phyloP scores from a whole-genome alignment of 805 yeast species.

The Saccharomycopsis sp. region DNA sequence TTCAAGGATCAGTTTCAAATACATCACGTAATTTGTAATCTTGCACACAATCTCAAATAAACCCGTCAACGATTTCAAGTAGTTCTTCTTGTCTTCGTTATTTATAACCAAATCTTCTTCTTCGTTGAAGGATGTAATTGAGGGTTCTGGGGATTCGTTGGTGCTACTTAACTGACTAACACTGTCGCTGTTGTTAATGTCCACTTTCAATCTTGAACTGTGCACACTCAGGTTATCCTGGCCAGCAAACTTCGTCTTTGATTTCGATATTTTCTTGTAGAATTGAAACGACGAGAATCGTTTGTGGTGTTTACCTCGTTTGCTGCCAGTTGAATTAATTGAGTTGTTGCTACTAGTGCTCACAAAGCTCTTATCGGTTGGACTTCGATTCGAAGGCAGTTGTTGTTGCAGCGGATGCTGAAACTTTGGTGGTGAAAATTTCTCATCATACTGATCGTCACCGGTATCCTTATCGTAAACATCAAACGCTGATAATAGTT shows the following conservation, averaged over 20 bases:
- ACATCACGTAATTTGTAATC: constrained; percentile 16
- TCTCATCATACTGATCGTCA: background rate
- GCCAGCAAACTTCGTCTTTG: constrained; percentile 1
- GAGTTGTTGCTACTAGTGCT: background rate
- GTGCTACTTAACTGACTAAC: background rate
- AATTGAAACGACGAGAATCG: constrained; percentile 13
- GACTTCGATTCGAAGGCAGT: background rate
- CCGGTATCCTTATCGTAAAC: constrained; percentile 10
- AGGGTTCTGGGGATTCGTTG: background rate
- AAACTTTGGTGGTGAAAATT: background rate
- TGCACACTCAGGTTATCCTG: too few species aligned
- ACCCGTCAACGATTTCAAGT: constrained; percentile 9
- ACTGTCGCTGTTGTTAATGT: background rate
- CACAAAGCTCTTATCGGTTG: background rate
- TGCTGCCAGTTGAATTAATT: background rate
- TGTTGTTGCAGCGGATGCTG: background rate
- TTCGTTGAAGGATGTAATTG: background rate
- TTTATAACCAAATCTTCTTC: background rate
- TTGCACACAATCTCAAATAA: constrained; percentile 13
- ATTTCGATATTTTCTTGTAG: constrained; percentile 6
- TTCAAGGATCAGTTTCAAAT: background rate
- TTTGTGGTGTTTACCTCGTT: background rate
- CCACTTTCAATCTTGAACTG: background rate
- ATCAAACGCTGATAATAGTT: constrained; percentile 17
- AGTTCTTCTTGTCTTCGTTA: constrained; percentile 9